Conservation (phyloP, 345 rosid genomes). For the Eucalyptus curtisii region DNA sequence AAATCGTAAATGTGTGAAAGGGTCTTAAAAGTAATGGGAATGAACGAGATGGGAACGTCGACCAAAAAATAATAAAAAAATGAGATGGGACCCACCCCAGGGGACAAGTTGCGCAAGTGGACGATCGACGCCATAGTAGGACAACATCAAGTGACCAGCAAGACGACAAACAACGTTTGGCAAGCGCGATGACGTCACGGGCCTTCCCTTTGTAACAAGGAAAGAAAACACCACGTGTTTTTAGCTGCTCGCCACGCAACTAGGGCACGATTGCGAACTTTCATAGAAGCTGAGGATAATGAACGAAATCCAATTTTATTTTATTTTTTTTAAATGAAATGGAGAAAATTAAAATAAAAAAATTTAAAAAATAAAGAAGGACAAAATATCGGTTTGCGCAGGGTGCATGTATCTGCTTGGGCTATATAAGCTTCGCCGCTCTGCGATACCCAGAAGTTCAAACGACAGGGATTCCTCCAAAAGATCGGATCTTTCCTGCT, state of each 20-base stretch:
- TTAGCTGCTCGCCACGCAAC: background rate
- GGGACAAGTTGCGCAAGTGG: background rate
- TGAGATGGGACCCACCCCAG: background rate
- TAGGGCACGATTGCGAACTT: background rate
- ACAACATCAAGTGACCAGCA: background rate
- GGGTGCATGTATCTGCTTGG: background rate
- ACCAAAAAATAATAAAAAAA: no score
- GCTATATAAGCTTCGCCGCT: background rate
- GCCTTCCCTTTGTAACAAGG: background rate
- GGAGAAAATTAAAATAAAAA: background rate
- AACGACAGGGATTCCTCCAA: background rate
- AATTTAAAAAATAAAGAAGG: background rate
- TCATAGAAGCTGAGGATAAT: background rate
- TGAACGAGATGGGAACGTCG: background rate
- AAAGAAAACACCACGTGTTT: background rate
- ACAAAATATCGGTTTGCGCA: background rate
- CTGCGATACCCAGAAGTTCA: background rate
- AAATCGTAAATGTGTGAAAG: background rate
- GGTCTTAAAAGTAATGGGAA: background rate
- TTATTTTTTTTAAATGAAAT: no score
- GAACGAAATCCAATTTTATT: background rate
- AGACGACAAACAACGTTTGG: background rate
- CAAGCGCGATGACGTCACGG: background rate
- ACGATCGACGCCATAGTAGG: background rate
- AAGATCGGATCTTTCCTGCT: background rate